phyloP scores from a whole-genome alignment of 139 green algal species.

The Closterium sp. region DNA sequence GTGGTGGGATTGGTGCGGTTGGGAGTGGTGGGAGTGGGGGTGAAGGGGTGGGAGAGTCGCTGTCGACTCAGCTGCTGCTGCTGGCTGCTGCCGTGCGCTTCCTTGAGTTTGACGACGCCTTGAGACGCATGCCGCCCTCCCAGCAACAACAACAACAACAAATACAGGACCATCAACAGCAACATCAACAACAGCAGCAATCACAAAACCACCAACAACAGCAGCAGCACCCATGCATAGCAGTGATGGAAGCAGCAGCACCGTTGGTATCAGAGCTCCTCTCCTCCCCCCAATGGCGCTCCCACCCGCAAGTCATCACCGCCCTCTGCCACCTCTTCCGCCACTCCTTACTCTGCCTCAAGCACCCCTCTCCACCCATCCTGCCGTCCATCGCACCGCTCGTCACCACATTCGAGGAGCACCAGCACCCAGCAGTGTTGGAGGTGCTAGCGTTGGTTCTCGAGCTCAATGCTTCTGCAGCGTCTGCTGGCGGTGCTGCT shows the following conservation, averaged over 20 bases:
- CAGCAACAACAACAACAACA: too few species aligned
- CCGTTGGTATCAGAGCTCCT: constrained; percentile 55
- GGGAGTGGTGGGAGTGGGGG: not conserved
- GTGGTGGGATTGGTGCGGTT: too few species aligned
- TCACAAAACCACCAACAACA: too few species aligned
- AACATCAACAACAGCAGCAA: too few species aligned
- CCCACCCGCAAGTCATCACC: constrained; percentile 41
- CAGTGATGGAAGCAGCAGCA: constrained; percentile 53
- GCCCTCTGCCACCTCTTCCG: constrained; percentile 61
- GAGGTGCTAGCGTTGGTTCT: constrained; percentile 12
- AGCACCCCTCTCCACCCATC: not conserved
- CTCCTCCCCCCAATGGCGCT: not conserved
- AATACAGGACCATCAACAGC: too few species aligned
- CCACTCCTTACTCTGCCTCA: not conserved
- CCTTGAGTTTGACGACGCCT: constrained; percentile 12
- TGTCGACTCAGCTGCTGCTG: constrained; percentile 59
- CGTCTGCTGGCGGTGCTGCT: too few species aligned
- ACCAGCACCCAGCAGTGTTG: constrained; percentile 8
- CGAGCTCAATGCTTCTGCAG: not conserved
- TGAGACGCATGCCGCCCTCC: not conserved
- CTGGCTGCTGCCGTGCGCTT: constrained; percentile 55
- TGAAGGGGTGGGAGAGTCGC: not conserved
- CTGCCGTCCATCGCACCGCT: constrained; percentile 13
- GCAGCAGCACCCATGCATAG: constrained; percentile 35
- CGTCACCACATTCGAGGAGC: constrained; percentile 3